Evolutionary conservation across 345 rosid species (phyloP), one percentile per base, ranked within the genome.

Genomic region (Raphanus raphanistrum): DNA sequence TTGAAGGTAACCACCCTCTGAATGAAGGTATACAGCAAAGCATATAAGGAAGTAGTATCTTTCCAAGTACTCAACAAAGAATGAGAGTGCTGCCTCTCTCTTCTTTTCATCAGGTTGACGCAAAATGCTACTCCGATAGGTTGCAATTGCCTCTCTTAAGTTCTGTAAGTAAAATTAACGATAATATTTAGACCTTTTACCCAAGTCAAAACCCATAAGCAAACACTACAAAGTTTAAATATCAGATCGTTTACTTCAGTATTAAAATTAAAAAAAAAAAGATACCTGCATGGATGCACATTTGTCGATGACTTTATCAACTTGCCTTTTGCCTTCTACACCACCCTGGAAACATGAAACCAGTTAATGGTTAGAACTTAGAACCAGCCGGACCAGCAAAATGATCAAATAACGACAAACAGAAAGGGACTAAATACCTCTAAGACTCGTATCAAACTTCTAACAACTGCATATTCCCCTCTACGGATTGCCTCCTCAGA

Each of bases 271-370:
- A 74, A 43, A 52, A 74, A 43, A 52, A 61, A 60, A 61, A 21
- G 50, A 61, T 84, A 95, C 99, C 97, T 95, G 99, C 99, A 95
- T 95, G 79, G 97, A 87, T 66, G 99, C 86, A 83, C 99, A 95
- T 85, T 90, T 92, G 86, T 95, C 99, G 75, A 95, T 95, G 82
- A 95, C 98, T 84, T 90, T 90, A 80, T 95, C 99, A 43, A 95
- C 98, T 84, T 90, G 96, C 75, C 90, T 85, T 88, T 95, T 95
- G 69, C 98, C 98, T 84, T 95, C 99, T 55, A 92, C 97, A 75
- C 99, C 99, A 76, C 99, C 98, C 99, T 95, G 76, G 52, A 74
- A 50, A 59, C 48, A 81, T 66, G 31, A 52, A 63, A 79, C 79
- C 73, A 65, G 64, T 75, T 58, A 66, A 65, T 68, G 45, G 43